Percentiles rank a stretch among this genome's conserved stretches.
Conservation (phyloP, 1,284 basidiomycete species). For the Spongiforma sp. region DNA sequence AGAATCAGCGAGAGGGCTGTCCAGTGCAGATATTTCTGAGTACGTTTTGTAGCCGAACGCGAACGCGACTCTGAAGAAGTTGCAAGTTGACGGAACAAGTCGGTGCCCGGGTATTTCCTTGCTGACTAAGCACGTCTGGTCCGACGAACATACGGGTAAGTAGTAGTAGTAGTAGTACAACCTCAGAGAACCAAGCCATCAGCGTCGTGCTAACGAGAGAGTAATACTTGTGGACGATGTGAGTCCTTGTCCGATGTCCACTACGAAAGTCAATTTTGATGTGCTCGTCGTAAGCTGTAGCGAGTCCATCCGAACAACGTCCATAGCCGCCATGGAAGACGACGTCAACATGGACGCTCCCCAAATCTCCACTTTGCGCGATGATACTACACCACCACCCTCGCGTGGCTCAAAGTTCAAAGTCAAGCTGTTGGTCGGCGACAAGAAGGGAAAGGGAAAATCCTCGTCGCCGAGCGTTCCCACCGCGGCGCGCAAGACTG, state of each 20-base stretch:
- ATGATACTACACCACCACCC: slow-evolving; percentile 72
- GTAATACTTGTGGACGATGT: too few species aligned
- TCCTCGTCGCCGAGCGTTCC: slow-evolving; percentile 37
- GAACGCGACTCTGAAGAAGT: slow-evolving; percentile 24
- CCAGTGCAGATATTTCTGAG: slow-evolving; percentile 15
- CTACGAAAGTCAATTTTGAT: neutral
- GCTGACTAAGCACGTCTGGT: slow-evolving; percentile 42
- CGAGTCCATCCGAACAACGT: slow-evolving; percentile 4
- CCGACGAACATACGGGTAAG: too few species aligned
- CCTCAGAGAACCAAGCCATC: too few species aligned
- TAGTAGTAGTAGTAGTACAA: too few species aligned
- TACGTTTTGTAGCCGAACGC: slow-evolving; percentile 7
- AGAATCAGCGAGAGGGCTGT: slow-evolving; percentile 16
- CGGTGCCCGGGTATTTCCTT: slow-evolving; percentile 28
- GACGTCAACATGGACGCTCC: slow-evolving; percentile 79
- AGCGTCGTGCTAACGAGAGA: too few species aligned
- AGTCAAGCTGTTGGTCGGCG: slow-evolving; percentile 56
- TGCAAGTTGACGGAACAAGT: slow-evolving; percentile 30
- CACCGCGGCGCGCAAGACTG: slow-evolving; percentile 29
- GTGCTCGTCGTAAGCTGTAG: neutral
- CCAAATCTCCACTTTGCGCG: slow-evolving; percentile 74
- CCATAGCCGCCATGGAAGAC: slow-evolving; percentile 43
- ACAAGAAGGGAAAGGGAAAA: slow-evolving; percentile 44
- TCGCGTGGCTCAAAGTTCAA: slow-evolving; percentile 49
- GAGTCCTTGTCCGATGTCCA: neutral